These are phyloP conservation scores for Apiotrichum sp. DNA, from an alignment of 1,284 basidiomycete species.

Conservation along the genomic window DNA sequence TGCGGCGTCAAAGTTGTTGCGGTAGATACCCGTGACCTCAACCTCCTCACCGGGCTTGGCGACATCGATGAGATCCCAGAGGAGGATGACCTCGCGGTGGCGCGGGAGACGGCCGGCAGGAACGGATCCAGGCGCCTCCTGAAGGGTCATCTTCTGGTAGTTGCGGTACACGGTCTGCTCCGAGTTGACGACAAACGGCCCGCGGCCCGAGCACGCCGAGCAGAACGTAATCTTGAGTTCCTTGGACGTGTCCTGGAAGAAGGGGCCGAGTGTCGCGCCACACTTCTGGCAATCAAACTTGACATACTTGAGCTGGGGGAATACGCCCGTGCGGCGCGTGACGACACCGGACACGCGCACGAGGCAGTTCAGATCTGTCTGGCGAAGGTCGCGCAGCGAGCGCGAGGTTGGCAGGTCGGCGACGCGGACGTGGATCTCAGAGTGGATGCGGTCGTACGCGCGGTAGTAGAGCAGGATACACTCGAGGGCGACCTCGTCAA, in stretches of 20 bases:
- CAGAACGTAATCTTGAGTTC: slow-evolving; percentile 95
- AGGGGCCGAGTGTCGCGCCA: slow-evolving; percentile 84
- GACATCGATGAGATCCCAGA: slow-evolving; percentile 97
- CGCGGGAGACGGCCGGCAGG: slow-evolving; percentile 93
- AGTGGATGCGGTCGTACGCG: slow-evolving; percentile 91
- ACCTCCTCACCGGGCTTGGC: slow-evolving; percentile 99
- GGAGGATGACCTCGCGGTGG: slow-evolving; percentile 90
- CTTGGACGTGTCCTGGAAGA: slow-evolving; percentile 92
- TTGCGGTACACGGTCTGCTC: slow-evolving; percentile 98
- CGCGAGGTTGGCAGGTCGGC: slow-evolving; percentile 84
- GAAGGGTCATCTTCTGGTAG: slow-evolving; percentile 97
- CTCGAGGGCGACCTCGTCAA: slow-evolving; percentile 90
- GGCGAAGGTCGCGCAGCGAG: slow-evolving; percentile 87
- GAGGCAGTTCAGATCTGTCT: slow-evolving; percentile 87
- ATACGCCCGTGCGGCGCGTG: slow-evolving; percentile 89
- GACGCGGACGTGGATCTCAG: slow-evolving; percentile 95
- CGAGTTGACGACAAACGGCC: slow-evolving; percentile 93
- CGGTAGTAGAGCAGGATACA: slow-evolving; percentile 95
- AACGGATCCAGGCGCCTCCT: slow-evolving; percentile 97
- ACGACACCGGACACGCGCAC: slow-evolving; percentile 97
- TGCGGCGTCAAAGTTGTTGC: slow-evolving; percentile 98
- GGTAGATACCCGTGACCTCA: slow-evolving; percentile 93
- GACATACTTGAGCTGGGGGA: slow-evolving; percentile 98
- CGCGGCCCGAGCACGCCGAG: slow-evolving; percentile 85
- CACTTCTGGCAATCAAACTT: slow-evolving; percentile 97